A percentile compares a stretch with the other conserved stretches of the same genome.
Conservation (phyloP, 2,329 filamentous ascomycete genomes). For the Ophiostoma novo-ulmi region DNA sequence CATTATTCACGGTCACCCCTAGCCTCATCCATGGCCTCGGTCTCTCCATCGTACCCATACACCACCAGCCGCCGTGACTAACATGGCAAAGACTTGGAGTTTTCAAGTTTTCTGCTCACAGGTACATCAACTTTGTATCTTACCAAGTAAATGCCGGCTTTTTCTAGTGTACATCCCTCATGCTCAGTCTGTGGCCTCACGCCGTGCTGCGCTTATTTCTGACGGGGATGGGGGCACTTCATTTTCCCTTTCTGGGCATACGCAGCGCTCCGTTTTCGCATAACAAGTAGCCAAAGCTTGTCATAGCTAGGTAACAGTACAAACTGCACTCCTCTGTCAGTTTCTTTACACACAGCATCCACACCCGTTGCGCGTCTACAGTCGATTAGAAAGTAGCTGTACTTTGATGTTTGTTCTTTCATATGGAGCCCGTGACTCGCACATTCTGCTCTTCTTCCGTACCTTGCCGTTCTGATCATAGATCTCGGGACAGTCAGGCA, state of each 20-base stretch:
- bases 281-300: neutral
- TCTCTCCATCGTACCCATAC: neutral
- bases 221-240: neutral
- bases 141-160: neutral
- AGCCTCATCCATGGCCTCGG: neutral
- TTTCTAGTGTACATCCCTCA: neutral
- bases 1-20: neutral
- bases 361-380: neutral
- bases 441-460: neutral
- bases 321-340: neutral
- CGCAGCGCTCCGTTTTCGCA: neutral
- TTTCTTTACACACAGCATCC: neutral
- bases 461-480: neutral
- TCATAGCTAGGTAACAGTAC: neutral
- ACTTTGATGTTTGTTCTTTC: neutral
- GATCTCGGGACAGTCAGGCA: neutral
- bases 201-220: neutral
- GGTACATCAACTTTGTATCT: neutral
- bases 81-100: neutral
- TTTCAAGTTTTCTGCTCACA: neutral
- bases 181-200: neutral
- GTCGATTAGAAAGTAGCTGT: neutral
- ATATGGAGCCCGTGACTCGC: neutral
- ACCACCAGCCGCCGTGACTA: neutral
- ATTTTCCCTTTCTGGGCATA: constrained; percentile 5